A percentile compares a stretch with the other conserved stretches of the same genome.
These are phyloP conservation scores for Bremia lactucae DNA, from an alignment of 352 stramenopile genomes.

Conservation along the genomic window DNA sequence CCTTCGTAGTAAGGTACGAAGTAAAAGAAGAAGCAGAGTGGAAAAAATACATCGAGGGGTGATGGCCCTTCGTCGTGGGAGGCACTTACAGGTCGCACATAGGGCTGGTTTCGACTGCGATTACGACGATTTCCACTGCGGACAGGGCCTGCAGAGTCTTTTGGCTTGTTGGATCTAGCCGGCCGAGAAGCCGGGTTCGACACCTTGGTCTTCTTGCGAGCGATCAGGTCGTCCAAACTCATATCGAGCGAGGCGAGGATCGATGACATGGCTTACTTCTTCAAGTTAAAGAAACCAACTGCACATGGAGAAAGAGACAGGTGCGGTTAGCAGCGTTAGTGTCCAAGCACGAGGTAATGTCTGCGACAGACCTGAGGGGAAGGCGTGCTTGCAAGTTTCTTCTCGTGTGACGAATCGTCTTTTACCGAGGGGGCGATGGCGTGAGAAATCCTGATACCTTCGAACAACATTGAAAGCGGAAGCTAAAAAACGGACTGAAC, in stretches of 20 bases:
- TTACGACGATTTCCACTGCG: conserved; percentile 30
- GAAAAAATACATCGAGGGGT: conserved; percentile 12
- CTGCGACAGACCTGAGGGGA: neutral
- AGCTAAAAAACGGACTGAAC: conserved; percentile 8
- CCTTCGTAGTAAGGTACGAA: conserved; percentile 8
- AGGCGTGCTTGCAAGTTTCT: conserved; percentile 16
- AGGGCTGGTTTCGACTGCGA: conserved; percentile 48
- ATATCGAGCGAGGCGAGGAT: conserved; percentile 78
- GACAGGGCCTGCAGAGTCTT: conserved; percentile 34
- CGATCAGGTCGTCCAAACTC: conserved; percentile 77
- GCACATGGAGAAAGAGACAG: neutral
- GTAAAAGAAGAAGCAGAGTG: conserved; percentile 1
- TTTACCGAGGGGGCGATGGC: conserved; percentile 2
- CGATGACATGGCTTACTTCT: conserved; percentile 45
- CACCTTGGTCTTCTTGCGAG: conserved; percentile 56
- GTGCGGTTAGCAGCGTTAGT: too few species aligned
- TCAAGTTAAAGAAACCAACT: neutral
- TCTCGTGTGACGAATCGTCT: conserved; percentile 9
- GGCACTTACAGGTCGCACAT: conserved; percentile 64
- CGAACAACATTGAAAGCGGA: conserved; percentile 2
- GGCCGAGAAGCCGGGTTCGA: conserved; percentile 38
- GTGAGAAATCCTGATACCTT: conserved; percentile 1
- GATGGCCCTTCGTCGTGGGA: conserved; percentile 11
- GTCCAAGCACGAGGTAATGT: too few species aligned
- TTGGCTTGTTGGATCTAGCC: conserved; percentile 24